Evolutionary conservation across 1,139 yeast genomes (phyloP).

Genomic region (Sugiyamaella sp.): DNA sequence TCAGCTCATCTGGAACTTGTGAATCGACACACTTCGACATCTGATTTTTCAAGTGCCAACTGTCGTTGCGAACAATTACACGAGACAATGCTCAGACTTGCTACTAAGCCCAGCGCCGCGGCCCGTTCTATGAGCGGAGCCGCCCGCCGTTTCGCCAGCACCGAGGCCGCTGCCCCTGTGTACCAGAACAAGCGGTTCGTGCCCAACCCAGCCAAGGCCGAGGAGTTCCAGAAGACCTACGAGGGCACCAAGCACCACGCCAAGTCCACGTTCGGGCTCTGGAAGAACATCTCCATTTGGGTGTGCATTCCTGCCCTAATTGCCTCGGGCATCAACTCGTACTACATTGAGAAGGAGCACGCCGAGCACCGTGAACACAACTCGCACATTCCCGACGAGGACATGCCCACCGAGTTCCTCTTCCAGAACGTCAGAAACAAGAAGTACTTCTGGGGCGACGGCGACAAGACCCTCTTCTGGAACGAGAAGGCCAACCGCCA

Average conservation of each 20-base stretch:
- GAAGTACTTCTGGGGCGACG: slow-evolving; percentile 97
- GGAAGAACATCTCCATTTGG: slow-evolving; percentile 82
- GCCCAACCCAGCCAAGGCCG: slow-evolving; percentile 56
- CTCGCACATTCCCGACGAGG: slow-evolving; percentile 72
- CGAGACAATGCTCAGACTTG: slow-evolving; percentile 18
- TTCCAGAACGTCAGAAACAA: slow-evolving; percentile 86
- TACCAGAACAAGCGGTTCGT: slow-evolving; percentile 30
- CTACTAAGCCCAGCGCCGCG: slow-evolving; percentile 18
- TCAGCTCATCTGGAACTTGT: slow-evolving; percentile 9
- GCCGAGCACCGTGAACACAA: slow-evolving; percentile 87
- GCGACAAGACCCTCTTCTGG: slow-evolving; percentile 98
- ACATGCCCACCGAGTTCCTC: slow-evolving; percentile 89
- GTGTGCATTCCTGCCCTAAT: slow-evolving; percentile 83
- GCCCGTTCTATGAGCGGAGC: slow-evolving; percentile 7
- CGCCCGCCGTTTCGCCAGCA: slow-evolving; percentile 27
- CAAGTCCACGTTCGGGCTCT: slow-evolving; percentile 66
- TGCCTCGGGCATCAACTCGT: slow-evolving; percentile 77
- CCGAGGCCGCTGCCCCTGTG: slow-evolving; percentile 23
- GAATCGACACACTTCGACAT: neutral
- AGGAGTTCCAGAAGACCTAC: slow-evolving; percentile 51
- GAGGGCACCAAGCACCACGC: slow-evolving; percentile 80
- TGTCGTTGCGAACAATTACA: neutral
- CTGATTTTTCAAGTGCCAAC: neutral
- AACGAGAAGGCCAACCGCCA: slow-evolving; percentile 89
- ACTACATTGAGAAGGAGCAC: slow-evolving; percentile 80